Conservation (phyloP, 2,329 filamentous ascomycete genomes). For the Aspergillus fumigatus region DNA sequence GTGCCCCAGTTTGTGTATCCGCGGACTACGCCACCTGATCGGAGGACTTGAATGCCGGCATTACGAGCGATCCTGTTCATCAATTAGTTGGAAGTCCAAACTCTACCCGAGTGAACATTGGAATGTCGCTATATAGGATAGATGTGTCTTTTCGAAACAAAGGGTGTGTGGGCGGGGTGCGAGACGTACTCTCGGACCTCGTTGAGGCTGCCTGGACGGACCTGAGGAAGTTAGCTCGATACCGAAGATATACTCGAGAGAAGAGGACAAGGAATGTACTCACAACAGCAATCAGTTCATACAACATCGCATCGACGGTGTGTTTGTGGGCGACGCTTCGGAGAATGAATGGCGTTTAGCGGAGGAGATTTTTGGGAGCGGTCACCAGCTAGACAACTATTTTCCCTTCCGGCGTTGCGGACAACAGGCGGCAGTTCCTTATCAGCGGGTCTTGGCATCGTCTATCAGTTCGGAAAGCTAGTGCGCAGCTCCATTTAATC, state of each 20-base stretch:
- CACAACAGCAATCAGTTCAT: constrained; percentile 96
- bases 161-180: constrained; percentile 5
- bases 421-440: constrained; percentile 11
- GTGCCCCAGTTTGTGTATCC: constrained; percentile 94
- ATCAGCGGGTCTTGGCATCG: constrained; percentile 26
- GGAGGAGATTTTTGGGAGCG: constrained; percentile 19
- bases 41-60: constrained; percentile 76
- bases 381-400: background rate
- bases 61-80: constrained; percentile 73
- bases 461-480: constrained; percentile 26
- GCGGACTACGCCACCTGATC: constrained; percentile 80
- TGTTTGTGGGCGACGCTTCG: constrained; percentile 17
- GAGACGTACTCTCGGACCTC: constrained; percentile 88
- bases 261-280: constrained; percentile 30
- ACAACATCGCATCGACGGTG: constrained; percentile 64
- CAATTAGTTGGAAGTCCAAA: constrained; percentile 3
- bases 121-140: background rate
- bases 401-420: constrained; percentile 3
- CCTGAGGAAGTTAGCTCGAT: constrained; percentile 50
- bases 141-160: background rate
- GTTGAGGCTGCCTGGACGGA: constrained; percentile 80
- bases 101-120: background rate
- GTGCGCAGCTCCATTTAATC: constrained; percentile 22
- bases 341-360: constrained; percentile 14
- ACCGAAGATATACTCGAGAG: background rate